phyloP scores from a whole-genome alignment of 148 eudicot genomes.

The Amaranthus cruentus region DNA sequence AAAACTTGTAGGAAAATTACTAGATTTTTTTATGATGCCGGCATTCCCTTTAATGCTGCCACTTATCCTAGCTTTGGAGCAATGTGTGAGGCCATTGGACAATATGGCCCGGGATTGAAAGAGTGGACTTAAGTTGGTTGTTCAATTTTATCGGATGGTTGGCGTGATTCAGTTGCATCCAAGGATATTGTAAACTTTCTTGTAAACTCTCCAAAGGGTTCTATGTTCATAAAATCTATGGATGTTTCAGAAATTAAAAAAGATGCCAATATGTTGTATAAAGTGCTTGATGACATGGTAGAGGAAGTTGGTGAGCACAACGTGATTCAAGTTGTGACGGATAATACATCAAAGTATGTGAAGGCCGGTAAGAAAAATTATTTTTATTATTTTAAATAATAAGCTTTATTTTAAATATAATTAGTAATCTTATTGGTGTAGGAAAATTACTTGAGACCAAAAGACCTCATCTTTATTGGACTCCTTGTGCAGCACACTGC shows the following conservation, averaged over 20 bases:
- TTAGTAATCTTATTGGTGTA: background rate
- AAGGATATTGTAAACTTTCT: slow-evolving; percentile 6
- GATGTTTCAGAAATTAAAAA: slow-evolving; percentile 14
- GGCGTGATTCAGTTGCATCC: slow-evolving; percentile 1
- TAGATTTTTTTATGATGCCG: slow-evolving; percentile 18
- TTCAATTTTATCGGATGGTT: slow-evolving; percentile 15
- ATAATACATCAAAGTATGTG: slow-evolving; percentile 16
- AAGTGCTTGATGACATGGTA: slow-evolving; percentile 11
- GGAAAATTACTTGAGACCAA: slow-evolving; percentile 5
- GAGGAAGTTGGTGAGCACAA: slow-evolving; percentile 18
- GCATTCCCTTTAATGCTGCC: slow-evolving; percentile 13
- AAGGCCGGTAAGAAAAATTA: slow-evolving; percentile 9
- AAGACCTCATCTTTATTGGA: slow-evolving; percentile 1
- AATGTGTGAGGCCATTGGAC: background rate
- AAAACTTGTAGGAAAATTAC: background rate
- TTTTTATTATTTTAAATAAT: background rate
- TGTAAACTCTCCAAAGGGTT: slow-evolving; percentile 15
- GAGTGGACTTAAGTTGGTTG: slow-evolving; percentile 3
- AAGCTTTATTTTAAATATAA: background rate
- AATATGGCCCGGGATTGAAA: slow-evolving; percentile 11
- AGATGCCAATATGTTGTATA: slow-evolving; percentile 1
- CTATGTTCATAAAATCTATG: slow-evolving; percentile 12
- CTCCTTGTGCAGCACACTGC: slow-evolving; percentile 17
- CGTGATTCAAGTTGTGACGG: slow-evolving; percentile 15
- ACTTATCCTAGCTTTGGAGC: slow-evolving; percentile 14